These are phyloP conservation scores for Auriculariales sp. DNA, from an alignment of 768 basidiomycete species.

Conservation along the genomic window DNA sequence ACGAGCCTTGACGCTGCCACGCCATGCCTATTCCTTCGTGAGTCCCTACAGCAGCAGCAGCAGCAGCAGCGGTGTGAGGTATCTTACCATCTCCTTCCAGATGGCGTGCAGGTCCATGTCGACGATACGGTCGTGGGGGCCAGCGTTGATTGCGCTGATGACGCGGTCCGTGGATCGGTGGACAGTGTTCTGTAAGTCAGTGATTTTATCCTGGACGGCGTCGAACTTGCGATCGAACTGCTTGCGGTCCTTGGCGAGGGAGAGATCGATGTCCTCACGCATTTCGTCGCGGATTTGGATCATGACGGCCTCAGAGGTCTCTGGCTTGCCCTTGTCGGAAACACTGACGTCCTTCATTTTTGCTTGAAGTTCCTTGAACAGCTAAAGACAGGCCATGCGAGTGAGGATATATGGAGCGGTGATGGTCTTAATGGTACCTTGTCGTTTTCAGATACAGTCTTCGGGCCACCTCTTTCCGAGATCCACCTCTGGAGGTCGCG, in stretches of 20 bases:
- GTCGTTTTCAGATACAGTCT: constrained; percentile 20
- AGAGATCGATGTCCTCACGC: constrained; percentile 8
- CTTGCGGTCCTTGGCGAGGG: constrained; percentile 24
- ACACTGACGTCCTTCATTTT: not conserved
- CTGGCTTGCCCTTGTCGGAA: not conserved
- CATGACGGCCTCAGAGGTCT: not conserved
- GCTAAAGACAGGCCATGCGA: not conserved
- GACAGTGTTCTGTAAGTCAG: constrained; percentile 15
- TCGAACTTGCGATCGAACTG: constrained; percentile 33
- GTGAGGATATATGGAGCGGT: constrained; percentile 7
- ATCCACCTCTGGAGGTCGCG: constrained; percentile 24
- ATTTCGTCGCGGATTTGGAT: constrained; percentile 14
- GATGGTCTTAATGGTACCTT: constrained; percentile 14
- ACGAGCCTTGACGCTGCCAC: constrained; percentile 34
- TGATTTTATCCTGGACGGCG: constrained; percentile 27
- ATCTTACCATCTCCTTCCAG: constrained; percentile 42
- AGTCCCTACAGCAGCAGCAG: not conserved
- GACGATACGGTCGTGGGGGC: constrained; percentile 29
- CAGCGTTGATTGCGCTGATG: constrained; percentile 24
- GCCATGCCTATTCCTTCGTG: constrained; percentile 25
- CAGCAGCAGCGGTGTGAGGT: not conserved
- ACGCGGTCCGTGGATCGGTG: constrained; percentile 23
- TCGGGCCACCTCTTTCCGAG: constrained; percentile 22
- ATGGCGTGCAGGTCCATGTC: constrained; percentile 32
- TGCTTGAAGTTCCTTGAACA: not conserved